Evolutionary conservation across 129 eudicot species (phyloP).

Genomic region (Flaveria bidentis): DNA sequence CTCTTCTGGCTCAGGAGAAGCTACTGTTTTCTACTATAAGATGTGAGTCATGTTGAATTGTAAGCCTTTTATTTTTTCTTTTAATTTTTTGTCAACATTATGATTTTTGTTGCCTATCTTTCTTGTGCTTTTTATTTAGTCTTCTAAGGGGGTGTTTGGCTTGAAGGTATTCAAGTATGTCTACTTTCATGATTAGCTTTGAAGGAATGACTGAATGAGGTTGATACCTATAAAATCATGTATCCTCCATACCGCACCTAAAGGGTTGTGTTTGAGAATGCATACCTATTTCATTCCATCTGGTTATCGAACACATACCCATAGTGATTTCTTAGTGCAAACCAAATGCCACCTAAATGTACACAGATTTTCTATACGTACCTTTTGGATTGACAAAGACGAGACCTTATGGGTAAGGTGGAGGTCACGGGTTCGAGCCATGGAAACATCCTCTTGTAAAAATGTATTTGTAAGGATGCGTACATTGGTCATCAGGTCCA

Average conservation of each 20-base stretch:
- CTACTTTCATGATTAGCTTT: neutral
- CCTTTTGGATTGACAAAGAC: neutral
- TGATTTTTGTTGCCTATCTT: neutral
- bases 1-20: conserved; percentile 73
- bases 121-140: neutral
- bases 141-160: neutral
- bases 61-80: neutral
- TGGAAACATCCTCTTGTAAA: too few species aligned
- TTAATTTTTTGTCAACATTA: neutral
- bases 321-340: neutral
- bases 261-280: neutral
- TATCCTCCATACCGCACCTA: neutral
- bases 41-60: conserved; percentile 53
- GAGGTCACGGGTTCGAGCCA: too few species aligned
- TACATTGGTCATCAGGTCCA: too few species aligned
- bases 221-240: neutral
- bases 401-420: too few species aligned
- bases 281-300: neutral
- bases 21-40: conserved; percentile 88
- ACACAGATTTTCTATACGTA: neutral
- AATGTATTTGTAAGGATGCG: too few species aligned
- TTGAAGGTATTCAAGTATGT: neutral
- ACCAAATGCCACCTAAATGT: neutral
- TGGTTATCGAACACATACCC: neutral
- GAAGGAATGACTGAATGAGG: neutral